phyloP scores from a whole-genome alignment of 495 filamentous ascomycete species.

The Aspergillus asperescens region DNA sequence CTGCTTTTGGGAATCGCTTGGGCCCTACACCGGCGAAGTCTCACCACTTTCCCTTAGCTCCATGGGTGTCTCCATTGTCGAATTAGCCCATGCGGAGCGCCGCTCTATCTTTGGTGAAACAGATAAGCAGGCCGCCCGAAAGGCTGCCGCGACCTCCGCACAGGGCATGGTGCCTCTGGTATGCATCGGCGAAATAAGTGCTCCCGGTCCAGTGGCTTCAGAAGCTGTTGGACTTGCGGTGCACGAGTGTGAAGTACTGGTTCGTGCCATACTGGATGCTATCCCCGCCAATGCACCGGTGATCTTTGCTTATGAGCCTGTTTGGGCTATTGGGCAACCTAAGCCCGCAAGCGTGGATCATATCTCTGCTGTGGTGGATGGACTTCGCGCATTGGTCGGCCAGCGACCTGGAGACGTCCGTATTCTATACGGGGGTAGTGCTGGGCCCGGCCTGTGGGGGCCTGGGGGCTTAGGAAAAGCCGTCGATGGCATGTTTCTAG shows the following conservation, averaged over 20 bases:
- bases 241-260: constrained; percentile 58
- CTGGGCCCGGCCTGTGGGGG: constrained; percentile 68
- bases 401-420: constrained; percentile 48
- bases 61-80: constrained; percentile 64
- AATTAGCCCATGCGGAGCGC: constrained; percentile 77
- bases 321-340: constrained; percentile 78
- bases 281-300: constrained; percentile 59
- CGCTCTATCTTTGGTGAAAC: constrained; percentile 64
- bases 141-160: constrained; percentile 58
- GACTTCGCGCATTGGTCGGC: constrained; percentile 46
- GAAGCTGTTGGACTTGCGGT: constrained; percentile 54
- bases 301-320: constrained; percentile 81
- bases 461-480: constrained; percentile 52
- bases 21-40: constrained; percentile 73
- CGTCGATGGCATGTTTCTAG: constrained; percentile 79
- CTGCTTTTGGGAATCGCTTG: constrained; percentile 54
- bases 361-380: constrained; percentile 63
- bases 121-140: constrained; percentile 55
- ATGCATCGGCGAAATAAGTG: constrained; percentile 66
- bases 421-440: constrained; percentile 76
- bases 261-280: constrained; percentile 54
- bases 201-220: constrained; percentile 43
- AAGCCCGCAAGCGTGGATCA: constrained; percentile 68
- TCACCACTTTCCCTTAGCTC: constrained; percentile 59
- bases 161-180: constrained; percentile 73